Conservation (phyloP, 352 stramenopile genomes). For the Pythium guiyangense region DNA sequence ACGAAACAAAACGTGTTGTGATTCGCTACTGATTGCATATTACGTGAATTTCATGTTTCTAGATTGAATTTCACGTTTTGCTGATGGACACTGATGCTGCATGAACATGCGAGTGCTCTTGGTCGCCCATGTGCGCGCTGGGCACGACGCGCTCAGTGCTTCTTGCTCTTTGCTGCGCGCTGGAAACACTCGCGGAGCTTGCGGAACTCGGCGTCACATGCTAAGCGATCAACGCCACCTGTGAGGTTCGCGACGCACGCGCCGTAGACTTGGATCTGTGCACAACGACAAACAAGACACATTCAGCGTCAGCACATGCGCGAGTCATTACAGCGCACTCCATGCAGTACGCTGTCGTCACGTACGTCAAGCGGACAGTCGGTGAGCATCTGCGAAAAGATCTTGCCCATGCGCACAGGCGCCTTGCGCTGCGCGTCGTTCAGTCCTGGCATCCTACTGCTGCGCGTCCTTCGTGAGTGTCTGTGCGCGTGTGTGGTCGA, state of each 20-base stretch:
- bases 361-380: conserved; percentile 64
- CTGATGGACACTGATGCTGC: neutral
- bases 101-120: neutral
- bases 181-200: conserved; percentile 70
- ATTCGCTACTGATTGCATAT: no score
- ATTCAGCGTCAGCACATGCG: neutral
- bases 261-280: conserved; percentile 75
- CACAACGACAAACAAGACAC: neutral
- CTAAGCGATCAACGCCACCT: conserved; percentile 39
- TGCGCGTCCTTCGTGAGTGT: no score
- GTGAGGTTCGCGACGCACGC: conserved; percentile 67
- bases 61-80: no score
- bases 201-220: conserved; percentile 68
- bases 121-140: neutral
- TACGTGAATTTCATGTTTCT: no score
- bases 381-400: conserved; percentile 64
- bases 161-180: conserved; percentile 33
- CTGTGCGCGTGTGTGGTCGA: no score
- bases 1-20: no score
- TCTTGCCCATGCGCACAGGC: conserved; percentile 54
- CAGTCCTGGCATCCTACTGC: conserved; percentile 2
- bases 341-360: neutral
- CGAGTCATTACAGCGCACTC: neutral
- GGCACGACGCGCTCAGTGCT: neutral
- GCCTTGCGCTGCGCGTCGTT: conserved; percentile 16